phyloP scores from a whole-genome alignment of 495 filamentous ascomycete species.

The Tricharina praecox region DNA sequence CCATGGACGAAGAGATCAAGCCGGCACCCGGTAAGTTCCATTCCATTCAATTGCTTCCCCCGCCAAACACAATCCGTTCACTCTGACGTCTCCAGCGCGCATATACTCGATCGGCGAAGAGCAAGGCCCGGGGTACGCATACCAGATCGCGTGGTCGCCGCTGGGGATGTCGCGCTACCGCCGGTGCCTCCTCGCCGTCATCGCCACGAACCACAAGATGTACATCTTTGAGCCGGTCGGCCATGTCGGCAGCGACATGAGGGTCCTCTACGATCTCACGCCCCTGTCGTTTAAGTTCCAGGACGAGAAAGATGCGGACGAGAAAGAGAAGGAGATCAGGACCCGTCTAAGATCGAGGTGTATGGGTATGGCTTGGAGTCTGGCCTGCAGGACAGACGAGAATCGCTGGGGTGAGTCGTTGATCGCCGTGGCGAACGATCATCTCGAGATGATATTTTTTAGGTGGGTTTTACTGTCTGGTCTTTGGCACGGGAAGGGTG shows the following conservation, averaged over 20 bases:
- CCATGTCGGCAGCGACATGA: conserved; percentile 23
- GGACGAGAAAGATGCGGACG: not conserved
- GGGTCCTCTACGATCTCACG: conserved; percentile 25
- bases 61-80: conserved; percentile 15
- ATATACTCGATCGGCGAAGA: conserved; percentile 44
- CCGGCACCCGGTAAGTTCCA: no score
- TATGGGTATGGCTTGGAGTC: conserved; percentile 27
- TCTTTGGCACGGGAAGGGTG: conserved; percentile 8
- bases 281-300: conserved; percentile 13
- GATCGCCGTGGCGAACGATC: conserved; percentile 32
- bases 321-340: conserved; percentile 4
- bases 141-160: conserved; percentile 42
- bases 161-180: conserved; percentile 41
- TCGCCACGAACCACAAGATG: conserved; percentile 38
- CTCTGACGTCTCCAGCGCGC: conserved; percentile 5
- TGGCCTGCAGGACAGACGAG: conserved; percentile 9
- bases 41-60: no score
- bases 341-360: conserved; percentile 23
- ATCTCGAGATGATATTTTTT: conserved; percentile 30
- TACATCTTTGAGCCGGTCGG: conserved; percentile 24
- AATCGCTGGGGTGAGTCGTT: conserved; percentile 18
- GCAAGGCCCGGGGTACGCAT: conserved; percentile 38
- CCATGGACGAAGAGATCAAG: conserved; percentile 21
- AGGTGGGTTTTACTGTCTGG: conserved; percentile 1
- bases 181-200: conserved; percentile 37